A percentile compares a stretch with the other conserved stretches of the same genome.
These are phyloP conservation scores for Candida gorgasii DNA, from an alignment of 805 yeast species.

Conservation along the genomic window DNA sequence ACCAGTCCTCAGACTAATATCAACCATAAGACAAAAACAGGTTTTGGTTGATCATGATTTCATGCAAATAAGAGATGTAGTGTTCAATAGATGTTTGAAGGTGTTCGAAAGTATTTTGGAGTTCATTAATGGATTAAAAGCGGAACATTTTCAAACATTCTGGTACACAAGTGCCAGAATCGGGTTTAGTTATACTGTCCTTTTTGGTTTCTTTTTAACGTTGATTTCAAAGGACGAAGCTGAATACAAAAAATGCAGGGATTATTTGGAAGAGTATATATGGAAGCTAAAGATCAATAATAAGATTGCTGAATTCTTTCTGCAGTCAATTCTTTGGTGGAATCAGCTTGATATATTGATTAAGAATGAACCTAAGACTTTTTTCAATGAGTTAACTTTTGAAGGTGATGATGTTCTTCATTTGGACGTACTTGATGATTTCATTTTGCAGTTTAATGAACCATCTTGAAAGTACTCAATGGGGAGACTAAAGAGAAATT, in stretches of 20 bases:
- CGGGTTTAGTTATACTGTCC: constrained; percentile 14
- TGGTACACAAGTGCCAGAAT: constrained; percentile 62
- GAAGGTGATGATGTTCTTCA: neutral
- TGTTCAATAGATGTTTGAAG: constrained; percentile 82
- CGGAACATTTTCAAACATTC: constrained; percentile 81
- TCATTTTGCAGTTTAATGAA: neutral
- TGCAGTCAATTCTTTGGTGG: constrained; percentile 14
- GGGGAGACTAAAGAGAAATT: constrained; percentile 1
- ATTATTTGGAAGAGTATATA: constrained; percentile 13
- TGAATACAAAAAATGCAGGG: constrained; percentile 11
- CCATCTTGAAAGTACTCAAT: too few species aligned
- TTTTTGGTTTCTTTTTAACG: constrained; percentile 12
- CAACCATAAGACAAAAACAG: constrained; percentile 30
- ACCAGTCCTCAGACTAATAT: constrained; percentile 30
- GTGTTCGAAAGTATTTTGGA: constrained; percentile 12
- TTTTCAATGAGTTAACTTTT: neutral
- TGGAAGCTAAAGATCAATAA: constrained; percentile 16
- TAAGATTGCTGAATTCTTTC: constrained; percentile 16
- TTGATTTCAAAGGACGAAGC: constrained; percentile 6
- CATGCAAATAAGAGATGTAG: constrained; percentile 74
- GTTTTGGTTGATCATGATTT: constrained; percentile 66
- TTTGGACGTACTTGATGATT: neutral
- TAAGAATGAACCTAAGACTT: neutral
- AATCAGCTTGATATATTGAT: constrained; percentile 5
- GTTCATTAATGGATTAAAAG: constrained; percentile 50